Base-by-base conservation (phyloP, 1,139 yeast genomes). In the Kodamaea suecica region DNA sequence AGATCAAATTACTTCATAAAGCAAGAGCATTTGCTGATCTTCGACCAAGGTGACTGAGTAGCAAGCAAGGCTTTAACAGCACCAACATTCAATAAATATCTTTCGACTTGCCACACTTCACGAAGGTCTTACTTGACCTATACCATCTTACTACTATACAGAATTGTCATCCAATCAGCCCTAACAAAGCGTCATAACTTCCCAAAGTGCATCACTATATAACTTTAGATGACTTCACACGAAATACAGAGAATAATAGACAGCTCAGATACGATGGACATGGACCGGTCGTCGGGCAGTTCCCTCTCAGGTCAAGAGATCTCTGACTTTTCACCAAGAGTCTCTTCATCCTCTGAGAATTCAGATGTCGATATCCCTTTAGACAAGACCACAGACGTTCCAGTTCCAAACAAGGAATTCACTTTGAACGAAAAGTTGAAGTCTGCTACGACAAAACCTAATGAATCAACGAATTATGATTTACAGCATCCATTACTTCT, bases 401-500 rank as follows among this genome's bases (percentile, higher is more conserved):
- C n/a, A n/a, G n/a, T n/a, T n/a, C n/a, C n/a, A n/a, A n/a, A n/a
- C n/a, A n/a, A 19, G 6, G 9, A 19, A 19, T 6, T 19, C 21
- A 19, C 9, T 9, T 9, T 6, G 21, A 19, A 19, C 21, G 21
- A 19, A 6, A 6, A 9, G 21, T 9, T 19, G 21, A 19, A 19
- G 8, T 6, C 21, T 19, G 9, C 21, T 9, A 6, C 21, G n/a
- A n/a, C n/a, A 23, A 14, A 23, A 6, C 26, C 26, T n/a, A 23
- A 23, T 5, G 13, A 23, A 23, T 23, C 10, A n/a, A n/a, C 26
- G 10, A 11, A 25, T 8, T 25, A 25, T 25, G 28, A 25, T 13
- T 25, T 25, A 13, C 52, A 46, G 31, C 45, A 46, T 13, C 49
- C 44, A 25, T 45, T 56, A 13, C 57, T 72, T 31, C 63, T 57